A percentile compares a stretch with the other conserved stretches of the same genome.
Evolutionary conservation across 495 filamentous ascomycete genomes (phyloP).

Genomic region (Tuber brumale): DNA sequence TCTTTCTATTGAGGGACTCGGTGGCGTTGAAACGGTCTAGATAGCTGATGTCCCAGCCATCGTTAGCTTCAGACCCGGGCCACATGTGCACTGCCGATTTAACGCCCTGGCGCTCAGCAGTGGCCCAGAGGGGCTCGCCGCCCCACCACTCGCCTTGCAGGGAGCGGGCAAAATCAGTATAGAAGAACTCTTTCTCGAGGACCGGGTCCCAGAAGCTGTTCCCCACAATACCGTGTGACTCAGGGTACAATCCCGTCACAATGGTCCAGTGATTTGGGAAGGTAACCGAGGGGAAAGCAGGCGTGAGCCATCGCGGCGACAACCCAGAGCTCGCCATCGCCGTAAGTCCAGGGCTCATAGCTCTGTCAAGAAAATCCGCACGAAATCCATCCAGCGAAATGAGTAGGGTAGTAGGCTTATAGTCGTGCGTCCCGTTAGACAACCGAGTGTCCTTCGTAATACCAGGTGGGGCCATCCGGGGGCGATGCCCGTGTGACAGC

Average conservation of each 20-base stretch:
- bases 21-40: constrained; percentile 77
- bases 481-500: constrained; percentile 44
- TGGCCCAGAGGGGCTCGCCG: constrained; percentile 88
- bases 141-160: constrained; percentile 87
- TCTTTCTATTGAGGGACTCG: constrained; percentile 66
- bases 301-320: constrained; percentile 82
- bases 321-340: constrained; percentile 74
- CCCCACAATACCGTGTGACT: constrained; percentile 86
- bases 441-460: constrained; percentile 37
- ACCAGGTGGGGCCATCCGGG: constrained; percentile 15
- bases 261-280: constrained; percentile 98
- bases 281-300: constrained; percentile 91
- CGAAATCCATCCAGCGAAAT: constrained; percentile 95
- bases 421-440: constrained; percentile 77
- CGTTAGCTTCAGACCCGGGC: constrained; percentile 86
- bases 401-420: constrained; percentile 83
- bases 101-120: constrained; percentile 72
- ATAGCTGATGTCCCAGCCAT: constrained; percentile 54
- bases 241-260: constrained; percentile 84
- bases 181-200: constrained; percentile 72
- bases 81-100: constrained; percentile 91
- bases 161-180: constrained; percentile 65
- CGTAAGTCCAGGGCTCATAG: constrained; percentile 74
- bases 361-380: constrained; percentile 83
- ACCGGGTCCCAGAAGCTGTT: constrained; percentile 89